Conservation (phyloP, 768 basidiomycete species). For the Russula sp. region DNA sequence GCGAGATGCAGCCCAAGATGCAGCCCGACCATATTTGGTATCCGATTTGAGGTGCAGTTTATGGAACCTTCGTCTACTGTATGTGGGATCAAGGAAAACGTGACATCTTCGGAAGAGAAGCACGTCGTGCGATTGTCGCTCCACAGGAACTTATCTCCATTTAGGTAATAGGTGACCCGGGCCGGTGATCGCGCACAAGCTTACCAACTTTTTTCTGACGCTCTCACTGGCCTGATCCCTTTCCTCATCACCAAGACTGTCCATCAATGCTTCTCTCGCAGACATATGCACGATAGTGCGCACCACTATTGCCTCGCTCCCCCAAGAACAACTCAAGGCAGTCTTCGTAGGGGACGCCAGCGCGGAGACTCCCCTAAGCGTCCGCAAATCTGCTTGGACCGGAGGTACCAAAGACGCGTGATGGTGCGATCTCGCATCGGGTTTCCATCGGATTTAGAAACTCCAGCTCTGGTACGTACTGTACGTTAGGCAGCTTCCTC, state of each 20-base stretch:
- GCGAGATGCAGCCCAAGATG: no score
- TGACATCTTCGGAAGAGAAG: no score
- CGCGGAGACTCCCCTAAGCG: slow-evolving; percentile 73
- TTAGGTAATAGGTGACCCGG: slow-evolving; percentile 56
- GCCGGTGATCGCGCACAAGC: slow-evolving; percentile 51
- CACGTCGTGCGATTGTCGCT: no score
- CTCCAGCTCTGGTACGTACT: slow-evolving; percentile 66
- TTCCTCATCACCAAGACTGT: slow-evolving; percentile 28
- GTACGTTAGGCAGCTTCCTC: no score
- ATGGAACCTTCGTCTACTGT: no score
- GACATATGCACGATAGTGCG: slow-evolving; percentile 58
- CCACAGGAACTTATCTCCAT: no score
- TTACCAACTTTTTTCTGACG: slow-evolving; percentile 43
- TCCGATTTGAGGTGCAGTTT: no score
- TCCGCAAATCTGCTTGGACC: slow-evolving; percentile 60
- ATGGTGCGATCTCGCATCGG: slow-evolving; percentile 84
- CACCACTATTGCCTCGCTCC: slow-evolving; percentile 48
- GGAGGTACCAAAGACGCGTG: slow-evolving; percentile 55
- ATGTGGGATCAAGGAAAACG: no score
- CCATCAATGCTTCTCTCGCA: slow-evolving; percentile 39
- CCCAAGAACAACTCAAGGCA: slow-evolving; percentile 49
- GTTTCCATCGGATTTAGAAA: no score
- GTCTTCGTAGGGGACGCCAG: slow-evolving; percentile 56
- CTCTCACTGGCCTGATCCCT: slow-evolving; percentile 35
- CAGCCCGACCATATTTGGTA: no score